Conservation (phyloP, 2,329 filamentous ascomycete genomes). For the Stachybotrys elegans region DNA sequence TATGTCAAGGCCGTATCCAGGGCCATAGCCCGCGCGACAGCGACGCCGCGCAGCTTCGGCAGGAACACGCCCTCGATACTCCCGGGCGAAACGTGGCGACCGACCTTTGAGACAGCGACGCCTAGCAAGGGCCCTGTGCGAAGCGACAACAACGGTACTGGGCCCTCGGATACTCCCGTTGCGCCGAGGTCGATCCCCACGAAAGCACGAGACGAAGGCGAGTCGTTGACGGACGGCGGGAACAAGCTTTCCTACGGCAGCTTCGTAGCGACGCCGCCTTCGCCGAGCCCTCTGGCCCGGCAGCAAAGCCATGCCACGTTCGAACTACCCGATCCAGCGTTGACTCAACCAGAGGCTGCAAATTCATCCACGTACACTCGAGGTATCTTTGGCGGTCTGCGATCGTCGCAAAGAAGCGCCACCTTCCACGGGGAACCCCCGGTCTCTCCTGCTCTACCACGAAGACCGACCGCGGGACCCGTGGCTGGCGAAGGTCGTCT, state of each 20-base stretch:
- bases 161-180: neutral
- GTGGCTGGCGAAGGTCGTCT: constrained; percentile 23
- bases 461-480: constrained; percentile 6
- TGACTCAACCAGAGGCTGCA: constrained; percentile 17
- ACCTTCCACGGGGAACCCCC: constrained; percentile 23
- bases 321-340: constrained; percentile 49
- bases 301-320: constrained; percentile 28
- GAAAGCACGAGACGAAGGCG: constrained; percentile 31
- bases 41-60: constrained; percentile 39
- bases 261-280: constrained; percentile 39
- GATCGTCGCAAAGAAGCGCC: constrained; percentile 27
- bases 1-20: constrained; percentile 77
- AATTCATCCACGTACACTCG: constrained; percentile 5
- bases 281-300: constrained; percentile 17
- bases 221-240: constrained; percentile 27
- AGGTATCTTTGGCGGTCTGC: neutral
- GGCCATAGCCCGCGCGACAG: constrained; percentile 60
- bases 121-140: neutral
- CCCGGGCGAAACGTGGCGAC: constrained; percentile 17
- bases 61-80: constrained; percentile 26
- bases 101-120: neutral
- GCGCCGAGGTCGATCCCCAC: constrained; percentile 14
- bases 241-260: constrained; percentile 47
- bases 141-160: too few relatives aligned
- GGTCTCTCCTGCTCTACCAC: constrained; percentile 12